Conservation (phyloP, 225 moss, liverwort and hornwort species). For the Rhytidiadelphus loreus region DNA sequence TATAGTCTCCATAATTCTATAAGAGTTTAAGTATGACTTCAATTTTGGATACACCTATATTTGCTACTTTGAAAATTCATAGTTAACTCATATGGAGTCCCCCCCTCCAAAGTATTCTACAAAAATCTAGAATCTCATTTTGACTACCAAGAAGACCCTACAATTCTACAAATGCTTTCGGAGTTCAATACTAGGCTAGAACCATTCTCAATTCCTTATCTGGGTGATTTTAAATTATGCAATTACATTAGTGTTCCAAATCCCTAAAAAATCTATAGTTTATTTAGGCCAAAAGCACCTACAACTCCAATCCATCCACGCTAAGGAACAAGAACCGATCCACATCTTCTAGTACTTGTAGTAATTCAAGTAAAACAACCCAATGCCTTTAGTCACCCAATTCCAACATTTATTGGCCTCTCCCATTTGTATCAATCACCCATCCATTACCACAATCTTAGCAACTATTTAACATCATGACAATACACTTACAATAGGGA, state of each 20-base stretch:
- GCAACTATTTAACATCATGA: too few species aligned
- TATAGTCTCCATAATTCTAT: accelerated
- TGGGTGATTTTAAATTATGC: background rate
- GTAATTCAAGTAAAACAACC: too few species aligned
- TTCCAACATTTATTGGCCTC: accelerated
- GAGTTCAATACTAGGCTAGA: background rate
- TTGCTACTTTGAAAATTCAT: background rate
- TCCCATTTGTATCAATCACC: background rate
- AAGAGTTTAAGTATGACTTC: background rate
- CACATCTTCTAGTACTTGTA: background rate
- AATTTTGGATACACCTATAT: background rate
- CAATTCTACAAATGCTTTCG: background rate
- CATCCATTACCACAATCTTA: background rate
- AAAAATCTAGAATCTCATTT: background rate
- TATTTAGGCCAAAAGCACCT: background rate
- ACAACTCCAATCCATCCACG: background rate
- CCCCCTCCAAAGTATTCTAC: too few species aligned
- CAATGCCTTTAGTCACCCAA: accelerated
- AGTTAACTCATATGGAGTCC: background rate
- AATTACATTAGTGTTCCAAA: background rate
- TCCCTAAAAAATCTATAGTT: background rate
- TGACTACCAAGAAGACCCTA: background rate
- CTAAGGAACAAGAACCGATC: background rate
- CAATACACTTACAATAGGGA: accelerated
- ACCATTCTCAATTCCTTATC: background rate